Base-by-base conservation (phyloP, 1,139 yeast species). In the Nakaseomyces nivariensis region DNA sequence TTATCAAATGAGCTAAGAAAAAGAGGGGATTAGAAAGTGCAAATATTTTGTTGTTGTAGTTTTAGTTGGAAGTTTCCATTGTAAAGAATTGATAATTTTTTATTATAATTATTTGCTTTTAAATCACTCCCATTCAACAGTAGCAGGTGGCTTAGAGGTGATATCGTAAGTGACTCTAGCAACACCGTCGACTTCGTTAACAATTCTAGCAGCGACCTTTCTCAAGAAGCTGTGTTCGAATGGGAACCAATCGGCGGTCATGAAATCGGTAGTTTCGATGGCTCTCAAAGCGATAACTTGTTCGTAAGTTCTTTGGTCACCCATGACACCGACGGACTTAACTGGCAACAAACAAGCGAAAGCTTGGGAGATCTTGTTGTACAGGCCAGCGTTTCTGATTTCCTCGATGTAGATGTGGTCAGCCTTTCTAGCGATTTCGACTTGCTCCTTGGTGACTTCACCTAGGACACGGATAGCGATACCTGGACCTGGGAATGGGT, bases 401-500 rank as follows among this genome's bases (percentile, higher is more conserved):
- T 92, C 99, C 71, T 86, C 95, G 66, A 92, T 92, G 78, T 87
- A 92, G 63, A 92, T 92, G 70, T 76, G 77, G 69, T 92, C 99
- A 54, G 99, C 98, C 69, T 89, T 92, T 73, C 97, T 86, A 48
- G 98, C 98, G 68, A 92, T 92, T 65, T 81, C 89, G 52, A 92
- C 92, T 74, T 92, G 98, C 56, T 77, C 82, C 60, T 81, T 85
- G 54, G 96, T 87, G 57, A 92, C 97, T 73, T 90, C 97, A 61
- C 99, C 99, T 52, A 92, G 76, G 52, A 92, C 95, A 74, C 99
- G 84, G 68, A 92, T 94, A 60, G 97, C 98, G 67, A 92, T 86
- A 75, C 99, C 99, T 68, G 99, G 99, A 67, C 99, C 99, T 64
- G 99, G 99, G 96, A 92, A 92, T 52, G 99, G 99, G 68, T 92